These are phyloP conservation scores for Sanghuangporus sanghuang DNA, from an alignment of 1,284 basidiomycete species.

Conservation along the genomic window DNA sequence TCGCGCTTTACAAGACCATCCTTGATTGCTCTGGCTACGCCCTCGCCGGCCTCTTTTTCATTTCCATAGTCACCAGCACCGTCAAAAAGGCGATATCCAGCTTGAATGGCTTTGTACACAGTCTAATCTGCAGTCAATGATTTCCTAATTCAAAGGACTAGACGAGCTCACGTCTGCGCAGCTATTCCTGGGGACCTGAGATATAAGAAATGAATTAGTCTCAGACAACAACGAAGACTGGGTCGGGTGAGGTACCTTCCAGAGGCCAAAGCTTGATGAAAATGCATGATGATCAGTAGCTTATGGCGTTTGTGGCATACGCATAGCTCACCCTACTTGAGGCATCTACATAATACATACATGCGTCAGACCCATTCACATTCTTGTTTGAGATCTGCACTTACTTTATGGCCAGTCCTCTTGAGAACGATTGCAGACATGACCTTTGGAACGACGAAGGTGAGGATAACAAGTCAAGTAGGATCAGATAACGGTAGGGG, in stretches of 20 bases:
- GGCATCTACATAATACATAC: slow-evolving; percentile 48
- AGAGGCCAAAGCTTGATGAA: slow-evolving; percentile 56
- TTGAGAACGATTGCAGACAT: slow-evolving; percentile 53
- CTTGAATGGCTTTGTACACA: slow-evolving; percentile 53
- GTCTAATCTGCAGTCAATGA: slow-evolving; percentile 9
- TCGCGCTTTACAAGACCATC: slow-evolving; percentile 72
- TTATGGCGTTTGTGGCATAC: slow-evolving; percentile 5
- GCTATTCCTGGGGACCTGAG: slow-evolving; percentile 48
- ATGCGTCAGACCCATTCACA: not conserved
- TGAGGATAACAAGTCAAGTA: slow-evolving; percentile 10
- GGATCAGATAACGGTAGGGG: slow-evolving; percentile 4
- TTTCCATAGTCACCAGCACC: slow-evolving; percentile 74
- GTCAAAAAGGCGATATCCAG: slow-evolving; percentile 74
- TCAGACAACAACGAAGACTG: not conserved
- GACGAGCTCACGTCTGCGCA: slow-evolving; percentile 51
- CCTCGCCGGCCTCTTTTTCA: slow-evolving; percentile 76
- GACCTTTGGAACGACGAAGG: slow-evolving; percentile 7
- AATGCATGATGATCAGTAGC: not conserved
- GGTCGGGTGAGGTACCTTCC: slow-evolving; percentile 44
- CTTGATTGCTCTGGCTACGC: slow-evolving; percentile 54
- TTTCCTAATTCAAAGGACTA: not conserved
- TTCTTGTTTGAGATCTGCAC: slow-evolving; percentile 7
- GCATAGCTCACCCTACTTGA: slow-evolving; percentile 45
- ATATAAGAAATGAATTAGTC: slow-evolving; percentile 11
- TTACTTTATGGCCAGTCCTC: slow-evolving; percentile 56